phyloP scores from a whole-genome alignment of 768 basidiomycete genomes.

The Mycena metata region DNA sequence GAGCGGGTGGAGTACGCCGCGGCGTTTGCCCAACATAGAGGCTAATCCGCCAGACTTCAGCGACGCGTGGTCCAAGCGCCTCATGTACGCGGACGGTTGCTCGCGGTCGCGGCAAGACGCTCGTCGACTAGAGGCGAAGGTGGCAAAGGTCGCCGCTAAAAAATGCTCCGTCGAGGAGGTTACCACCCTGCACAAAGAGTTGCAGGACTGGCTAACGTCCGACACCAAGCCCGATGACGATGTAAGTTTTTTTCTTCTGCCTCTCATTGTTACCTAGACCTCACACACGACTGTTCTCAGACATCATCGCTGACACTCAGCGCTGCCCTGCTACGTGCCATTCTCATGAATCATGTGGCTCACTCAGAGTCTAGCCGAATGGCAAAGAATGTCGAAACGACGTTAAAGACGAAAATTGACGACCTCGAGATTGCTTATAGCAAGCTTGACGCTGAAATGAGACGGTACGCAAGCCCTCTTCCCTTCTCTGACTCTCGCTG shows the following conservation, averaged over 20 bases:
- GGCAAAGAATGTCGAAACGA: constrained; percentile 72
- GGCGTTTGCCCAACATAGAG: constrained; percentile 65
- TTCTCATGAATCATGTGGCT: constrained; percentile 85
- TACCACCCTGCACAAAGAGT: constrained; percentile 79
- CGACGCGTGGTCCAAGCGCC: constrained; percentile 57
- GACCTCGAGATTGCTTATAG: constrained; percentile 69
- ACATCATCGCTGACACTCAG: constrained; percentile 79
- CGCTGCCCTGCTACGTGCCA: constrained; percentile 84
- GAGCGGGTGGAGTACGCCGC: constrained; percentile 78
- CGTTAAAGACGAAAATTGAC: constrained; percentile 75
- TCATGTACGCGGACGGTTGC: constrained; percentile 60
- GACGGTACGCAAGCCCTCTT: constrained; percentile 66
- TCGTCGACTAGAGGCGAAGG: constrained; percentile 81
- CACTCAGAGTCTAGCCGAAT: constrained; percentile 82
- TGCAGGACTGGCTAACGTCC: constrained; percentile 79
- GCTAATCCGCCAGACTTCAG: constrained; percentile 56
- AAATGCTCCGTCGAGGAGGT: constrained; percentile 93
- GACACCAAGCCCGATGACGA: constrained; percentile 73
- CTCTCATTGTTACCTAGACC: constrained; percentile 13
- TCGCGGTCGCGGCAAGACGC: constrained; percentile 67
- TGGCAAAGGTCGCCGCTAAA: constrained; percentile 83
- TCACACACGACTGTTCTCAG: constrained; percentile 50
- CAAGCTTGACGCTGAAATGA: constrained; percentile 78
- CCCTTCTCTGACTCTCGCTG: constrained; percentile 42
- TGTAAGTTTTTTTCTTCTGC: constrained; percentile 57